These are phyloP conservation scores for Mycosphaerella sp. DNA, from an alignment of 2,329 filamentous ascomycete genomes.

Conservation along the genomic window DNA sequence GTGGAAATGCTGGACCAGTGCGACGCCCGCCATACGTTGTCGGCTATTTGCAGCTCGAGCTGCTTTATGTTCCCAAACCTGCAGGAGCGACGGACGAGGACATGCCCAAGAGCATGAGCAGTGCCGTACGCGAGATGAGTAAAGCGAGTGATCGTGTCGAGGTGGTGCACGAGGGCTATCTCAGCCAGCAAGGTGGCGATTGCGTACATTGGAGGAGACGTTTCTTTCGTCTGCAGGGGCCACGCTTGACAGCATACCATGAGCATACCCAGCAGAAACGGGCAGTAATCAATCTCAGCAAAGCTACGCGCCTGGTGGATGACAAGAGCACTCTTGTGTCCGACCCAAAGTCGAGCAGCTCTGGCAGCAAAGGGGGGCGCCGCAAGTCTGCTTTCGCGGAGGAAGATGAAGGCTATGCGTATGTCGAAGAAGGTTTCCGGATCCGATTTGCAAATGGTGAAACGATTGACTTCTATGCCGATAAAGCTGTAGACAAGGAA, in stretches of 20 bases:
- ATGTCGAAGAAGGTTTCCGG: conserved; percentile 97
- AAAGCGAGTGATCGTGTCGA: conserved; percentile 77
- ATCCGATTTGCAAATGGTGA: conserved; percentile 98
- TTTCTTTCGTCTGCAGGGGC: conserved; percentile 89
- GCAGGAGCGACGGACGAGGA: conserved; percentile 83
- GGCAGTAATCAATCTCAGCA: conserved; percentile 92
- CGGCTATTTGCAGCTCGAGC: conserved; percentile 86
- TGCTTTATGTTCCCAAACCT: conserved; percentile 90
- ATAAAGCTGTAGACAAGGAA: conserved; percentile 79
- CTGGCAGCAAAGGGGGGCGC: conserved; percentile 44
- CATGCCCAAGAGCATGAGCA: conserved; percentile 99
- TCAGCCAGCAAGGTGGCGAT: conserved; percentile 96
- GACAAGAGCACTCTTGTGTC: conserved; percentile 79
- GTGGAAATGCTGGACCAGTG: conserved; percentile 53
- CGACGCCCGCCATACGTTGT: conserved; percentile 89
- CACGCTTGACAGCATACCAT: conserved; percentile 91
- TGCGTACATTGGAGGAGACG: conserved; percentile 99
- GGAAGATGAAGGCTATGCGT: conserved; percentile 99
- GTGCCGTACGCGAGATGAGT: conserved; percentile 86
- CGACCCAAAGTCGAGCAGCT: conserved; percentile 67
- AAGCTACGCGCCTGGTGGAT: conserved; percentile 88
- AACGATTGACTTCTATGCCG: conserved; percentile 97
- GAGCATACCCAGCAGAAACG: conserved; percentile 92
- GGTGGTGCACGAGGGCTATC: conserved; percentile 70
- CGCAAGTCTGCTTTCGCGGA: conserved; percentile 94